phyloP scores from a whole-genome alignment of 2,329 filamentous ascomycete genomes.

The Cytospora schulzeri region DNA sequence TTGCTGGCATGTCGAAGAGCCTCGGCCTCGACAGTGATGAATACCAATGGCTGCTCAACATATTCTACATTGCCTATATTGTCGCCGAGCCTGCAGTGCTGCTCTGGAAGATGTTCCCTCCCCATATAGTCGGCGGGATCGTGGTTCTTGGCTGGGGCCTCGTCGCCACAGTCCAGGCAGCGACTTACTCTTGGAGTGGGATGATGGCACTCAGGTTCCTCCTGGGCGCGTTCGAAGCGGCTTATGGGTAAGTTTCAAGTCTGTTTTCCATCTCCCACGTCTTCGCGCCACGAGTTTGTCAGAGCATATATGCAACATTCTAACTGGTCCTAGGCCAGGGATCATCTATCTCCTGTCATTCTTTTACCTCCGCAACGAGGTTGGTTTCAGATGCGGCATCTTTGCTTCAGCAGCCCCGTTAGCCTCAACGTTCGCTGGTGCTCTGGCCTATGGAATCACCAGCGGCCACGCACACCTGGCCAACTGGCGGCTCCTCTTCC shows the following conservation, averaged over 20 bases:
- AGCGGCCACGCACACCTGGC: constrained; percentile 20
- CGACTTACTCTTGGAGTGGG: constrained; percentile 3
- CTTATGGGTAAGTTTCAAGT: constrained; percentile 7
- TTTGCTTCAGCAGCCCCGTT: constrained; percentile 24
- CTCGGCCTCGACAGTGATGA: neutral
- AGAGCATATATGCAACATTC: neutral
- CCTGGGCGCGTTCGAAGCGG: constrained; percentile 13
- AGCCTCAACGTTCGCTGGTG: constrained; percentile 13
- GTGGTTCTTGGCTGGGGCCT: constrained; percentile 7
- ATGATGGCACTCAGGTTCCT: constrained; percentile 12
- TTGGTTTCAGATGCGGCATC: constrained; percentile 15
- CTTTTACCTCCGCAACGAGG: constrained; percentile 11
- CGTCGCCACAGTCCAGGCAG: constrained; percentile 5
- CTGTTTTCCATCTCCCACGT: neutral
- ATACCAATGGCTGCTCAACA: constrained; percentile 11
- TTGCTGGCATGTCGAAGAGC: constrained; percentile 4
- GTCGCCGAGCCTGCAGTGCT: neutral
- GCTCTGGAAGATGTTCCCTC: constrained; percentile 6
- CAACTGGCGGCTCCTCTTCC: constrained; percentile 12
- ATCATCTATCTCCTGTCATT: constrained; percentile 12
- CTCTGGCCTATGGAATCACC: constrained; percentile 18
- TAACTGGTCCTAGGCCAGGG: neutral
- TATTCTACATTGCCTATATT: constrained; percentile 9
- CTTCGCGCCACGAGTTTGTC: neutral
- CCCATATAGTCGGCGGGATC: constrained; percentile 4